phyloP scores from a whole-genome alignment of 2,329 filamentous ascomycete species.

The Lizonia empirigonia region DNA sequence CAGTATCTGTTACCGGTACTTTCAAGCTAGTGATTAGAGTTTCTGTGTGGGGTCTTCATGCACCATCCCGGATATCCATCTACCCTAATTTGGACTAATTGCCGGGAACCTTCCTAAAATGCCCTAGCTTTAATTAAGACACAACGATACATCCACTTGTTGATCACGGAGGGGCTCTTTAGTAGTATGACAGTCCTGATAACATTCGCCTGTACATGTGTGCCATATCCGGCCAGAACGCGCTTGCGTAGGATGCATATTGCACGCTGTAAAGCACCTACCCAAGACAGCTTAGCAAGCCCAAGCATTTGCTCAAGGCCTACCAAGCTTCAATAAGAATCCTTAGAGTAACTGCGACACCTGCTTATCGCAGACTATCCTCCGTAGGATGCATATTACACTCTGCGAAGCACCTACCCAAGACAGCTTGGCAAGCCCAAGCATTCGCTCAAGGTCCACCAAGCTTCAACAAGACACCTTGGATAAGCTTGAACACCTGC shows the following conservation, averaged over 20 bases:
- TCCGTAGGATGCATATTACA: too few species aligned
- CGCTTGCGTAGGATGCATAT: not conserved
- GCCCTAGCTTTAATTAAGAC: not conserved
- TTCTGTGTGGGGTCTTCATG: not conserved
- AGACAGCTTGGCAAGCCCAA: slow-evolving; percentile 19
- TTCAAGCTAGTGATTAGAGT: too few species aligned
- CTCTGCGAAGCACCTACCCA: slow-evolving; percentile 2
- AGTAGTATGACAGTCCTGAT: not conserved
- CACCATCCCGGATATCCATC: not conserved
- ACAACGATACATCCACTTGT: not conserved
- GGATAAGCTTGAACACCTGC: slow-evolving; percentile 15
- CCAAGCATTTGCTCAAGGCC: slow-evolving; percentile 16
- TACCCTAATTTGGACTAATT: slow-evolving; percentile 6
- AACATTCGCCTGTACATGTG: not conserved
- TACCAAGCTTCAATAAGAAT: slow-evolving; percentile 15
- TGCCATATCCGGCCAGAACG: not conserved
- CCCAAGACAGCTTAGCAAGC: slow-evolving; percentile 16
- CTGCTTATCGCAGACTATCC: slow-evolving; percentile 15
- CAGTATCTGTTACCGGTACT: too few species aligned
- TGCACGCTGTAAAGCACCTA: slow-evolving; percentile 1
- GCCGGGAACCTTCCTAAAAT: slow-evolving; percentile 14
- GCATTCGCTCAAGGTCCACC: slow-evolving; percentile 13
- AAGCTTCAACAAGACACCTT: slow-evolving; percentile 15
- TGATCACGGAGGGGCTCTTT: not conserved
- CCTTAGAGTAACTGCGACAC: slow-evolving; percentile 10